phyloP scores from a whole-genome alignment of 768 basidiomycete species.

The Phylloporus sp. region DNA sequence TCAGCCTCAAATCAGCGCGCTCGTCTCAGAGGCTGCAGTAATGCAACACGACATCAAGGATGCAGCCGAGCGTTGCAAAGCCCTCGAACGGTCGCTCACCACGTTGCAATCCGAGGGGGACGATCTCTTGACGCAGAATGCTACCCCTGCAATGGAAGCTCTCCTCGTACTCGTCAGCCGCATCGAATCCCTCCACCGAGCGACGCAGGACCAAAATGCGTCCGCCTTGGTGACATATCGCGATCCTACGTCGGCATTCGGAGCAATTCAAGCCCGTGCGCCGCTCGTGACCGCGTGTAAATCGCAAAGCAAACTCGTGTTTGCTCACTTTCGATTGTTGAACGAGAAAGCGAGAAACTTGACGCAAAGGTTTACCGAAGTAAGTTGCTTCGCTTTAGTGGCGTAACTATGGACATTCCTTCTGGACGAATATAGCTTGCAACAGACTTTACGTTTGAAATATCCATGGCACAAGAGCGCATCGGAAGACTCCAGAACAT shows the following conservation, averaged over 20 bases:
- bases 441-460: slow-evolving; percentile 13
- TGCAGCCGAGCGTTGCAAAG: neutral
- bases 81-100: neutral
- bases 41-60: slow-evolving; percentile 9
- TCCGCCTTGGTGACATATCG: neutral
- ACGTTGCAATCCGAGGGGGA: slow-evolving; percentile 3
- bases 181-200: slow-evolving; percentile 8
- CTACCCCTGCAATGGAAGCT: slow-evolving; percentile 3
- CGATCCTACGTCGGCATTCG: slow-evolving; percentile 2
- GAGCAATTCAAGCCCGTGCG: neutral
- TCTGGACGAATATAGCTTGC: neutral
- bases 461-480: neutral
- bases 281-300: slow-evolving; percentile 5
- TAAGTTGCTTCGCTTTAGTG: too few species aligned
- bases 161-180: slow-evolving; percentile 1
- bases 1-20: neutral
- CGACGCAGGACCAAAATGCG: neutral
- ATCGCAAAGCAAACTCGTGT: slow-evolving; percentile 6
- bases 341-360: slow-evolving; percentile 6
- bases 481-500: neutral
- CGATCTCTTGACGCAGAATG: neutral
- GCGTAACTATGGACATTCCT: neutral
- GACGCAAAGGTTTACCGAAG: slow-evolving; percentile 7
- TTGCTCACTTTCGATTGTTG: slow-evolving; percentile 2
- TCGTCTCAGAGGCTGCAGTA: neutral